Conservation (phyloP, 257 asterid species). For the Oldenlandia corymbosa region DNA sequence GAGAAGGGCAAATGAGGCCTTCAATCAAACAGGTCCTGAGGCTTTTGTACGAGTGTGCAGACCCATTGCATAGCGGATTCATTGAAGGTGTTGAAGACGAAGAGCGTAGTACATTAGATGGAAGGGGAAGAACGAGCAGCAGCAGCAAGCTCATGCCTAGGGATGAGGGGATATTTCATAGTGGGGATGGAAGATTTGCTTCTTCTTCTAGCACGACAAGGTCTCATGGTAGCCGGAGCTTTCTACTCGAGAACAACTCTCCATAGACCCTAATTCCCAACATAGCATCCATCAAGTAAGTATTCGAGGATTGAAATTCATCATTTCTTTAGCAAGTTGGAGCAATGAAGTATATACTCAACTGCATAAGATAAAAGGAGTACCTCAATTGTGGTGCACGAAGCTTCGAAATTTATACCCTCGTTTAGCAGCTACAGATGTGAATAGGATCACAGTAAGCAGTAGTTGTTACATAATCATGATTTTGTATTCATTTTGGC, state of each 20-base stretch:
- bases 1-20: conserved; percentile 77
- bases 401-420: too few relatives aligned
- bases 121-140: conserved; percentile 53
- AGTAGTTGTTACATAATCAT: too few relatives aligned
- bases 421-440: too few relatives aligned
- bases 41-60: conserved; percentile 71
- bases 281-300: conserved; percentile 38
- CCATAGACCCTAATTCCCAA: conserved; percentile 57
- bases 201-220: conserved; percentile 91
- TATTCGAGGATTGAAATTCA: too few relatives aligned
- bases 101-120: conserved; percentile 41
- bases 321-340: too few relatives aligned
- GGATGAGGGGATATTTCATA: conserved; percentile 30
- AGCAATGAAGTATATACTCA: not conserved
- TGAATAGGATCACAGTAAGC: too few relatives aligned
- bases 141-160: conserved; percentile 34
- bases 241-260: conserved; percentile 62
- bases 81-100: conserved; percentile 72
- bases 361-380: not conserved
- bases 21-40: conserved; percentile 86
- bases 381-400: not conserved
- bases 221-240: conserved; percentile 78
- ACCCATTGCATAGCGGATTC: conserved; percentile 64
- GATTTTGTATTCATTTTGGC: too few relatives aligned
- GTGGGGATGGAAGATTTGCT: conserved; percentile 69